phyloP scores from a whole-genome alignment of 2,329 filamentous ascomycete species.

The Diaporthe helianthi region DNA sequence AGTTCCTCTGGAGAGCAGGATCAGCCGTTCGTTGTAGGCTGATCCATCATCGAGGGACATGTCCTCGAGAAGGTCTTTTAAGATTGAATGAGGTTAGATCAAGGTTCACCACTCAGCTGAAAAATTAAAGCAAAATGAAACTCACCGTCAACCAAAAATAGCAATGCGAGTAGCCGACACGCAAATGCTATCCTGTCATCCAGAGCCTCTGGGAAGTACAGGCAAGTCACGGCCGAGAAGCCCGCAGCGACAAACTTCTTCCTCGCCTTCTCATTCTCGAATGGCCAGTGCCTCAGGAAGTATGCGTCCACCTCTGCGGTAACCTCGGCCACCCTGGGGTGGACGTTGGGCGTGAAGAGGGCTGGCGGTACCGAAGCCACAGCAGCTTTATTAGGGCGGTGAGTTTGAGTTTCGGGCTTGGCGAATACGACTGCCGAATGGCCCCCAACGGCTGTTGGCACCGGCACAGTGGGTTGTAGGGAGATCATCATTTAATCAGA shows the following conservation, averaged over 20 bases:
- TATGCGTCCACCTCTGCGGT: slow-evolving; percentile 46
- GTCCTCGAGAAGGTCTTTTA: slow-evolving; percentile 49
- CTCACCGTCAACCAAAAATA: slow-evolving; percentile 53
- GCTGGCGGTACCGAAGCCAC: slow-evolving; percentile 1
- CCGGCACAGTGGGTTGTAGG: neutral
- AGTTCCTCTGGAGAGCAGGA: slow-evolving; percentile 44
- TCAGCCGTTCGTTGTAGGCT: slow-evolving; percentile 47
- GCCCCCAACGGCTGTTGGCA: neutral
- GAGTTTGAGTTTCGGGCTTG: neutral
- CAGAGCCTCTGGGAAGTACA: slow-evolving; percentile 46
- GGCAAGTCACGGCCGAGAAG: slow-evolving; percentile 47
- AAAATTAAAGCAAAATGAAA: no score
- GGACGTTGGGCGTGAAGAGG: neutral
- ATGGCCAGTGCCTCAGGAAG: slow-evolving; percentile 49
- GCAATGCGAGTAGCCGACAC: slow-evolving; percentile 47
- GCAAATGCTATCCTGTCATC: slow-evolving; percentile 49
- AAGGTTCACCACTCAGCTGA: no score
- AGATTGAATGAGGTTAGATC: neutral
- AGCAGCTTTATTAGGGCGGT: neutral
- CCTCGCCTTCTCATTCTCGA: slow-evolving; percentile 41
- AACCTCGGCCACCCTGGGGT: slow-evolving; percentile 33
- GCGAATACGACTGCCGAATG: neutral
- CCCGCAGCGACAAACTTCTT: slow-evolving; percentile 45
- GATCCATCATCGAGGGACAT: slow-evolving; percentile 49
- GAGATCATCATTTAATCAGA: slow-evolving; percentile 15